Conservation (phyloP, 202 grass and related monocot species). For the Setaria italica region DNA sequence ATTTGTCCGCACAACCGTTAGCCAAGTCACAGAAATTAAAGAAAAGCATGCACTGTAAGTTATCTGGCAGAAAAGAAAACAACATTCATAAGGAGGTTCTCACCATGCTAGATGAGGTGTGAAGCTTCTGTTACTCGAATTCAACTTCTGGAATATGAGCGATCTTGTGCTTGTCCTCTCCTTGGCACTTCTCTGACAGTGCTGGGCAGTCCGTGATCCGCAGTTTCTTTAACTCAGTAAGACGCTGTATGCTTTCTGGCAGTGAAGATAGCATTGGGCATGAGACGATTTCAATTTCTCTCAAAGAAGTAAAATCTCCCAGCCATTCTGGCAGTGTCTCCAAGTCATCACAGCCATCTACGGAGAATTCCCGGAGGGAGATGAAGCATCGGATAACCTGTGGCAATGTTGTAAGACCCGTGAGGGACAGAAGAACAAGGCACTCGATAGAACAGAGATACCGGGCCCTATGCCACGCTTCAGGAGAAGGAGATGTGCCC, state of each 20-base stretch:
- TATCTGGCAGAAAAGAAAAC: too few species aligned
- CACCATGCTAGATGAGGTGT: too few species aligned
- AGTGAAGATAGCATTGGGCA: neutral
- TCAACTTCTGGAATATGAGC: neutral
- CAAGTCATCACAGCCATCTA: accelerated
- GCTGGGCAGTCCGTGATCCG: neutral
- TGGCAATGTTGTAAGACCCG: neutral
- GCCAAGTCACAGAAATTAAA: too few species aligned
- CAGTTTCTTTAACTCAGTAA: neutral
- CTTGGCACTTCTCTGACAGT: neutral
- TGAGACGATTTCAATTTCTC: accelerated
- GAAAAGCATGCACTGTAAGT: too few species aligned
- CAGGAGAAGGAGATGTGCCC: neutral
- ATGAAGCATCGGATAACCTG: neutral
- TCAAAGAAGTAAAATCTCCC: neutral
- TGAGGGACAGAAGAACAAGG: accelerated
- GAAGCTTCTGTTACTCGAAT: neutral
- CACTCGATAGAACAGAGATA: neutral
- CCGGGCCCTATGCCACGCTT: neutral
- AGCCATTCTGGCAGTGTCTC: neutral
- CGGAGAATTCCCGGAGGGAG: neutral
- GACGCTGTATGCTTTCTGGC: neutral
- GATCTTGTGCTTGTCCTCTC: neutral
- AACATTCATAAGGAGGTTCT: too few species aligned
- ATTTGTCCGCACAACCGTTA: too few species aligned